Evolutionary conservation across 495 filamentous ascomycete species (phyloP).

Genomic region (Daldinia grandis): DNA sequence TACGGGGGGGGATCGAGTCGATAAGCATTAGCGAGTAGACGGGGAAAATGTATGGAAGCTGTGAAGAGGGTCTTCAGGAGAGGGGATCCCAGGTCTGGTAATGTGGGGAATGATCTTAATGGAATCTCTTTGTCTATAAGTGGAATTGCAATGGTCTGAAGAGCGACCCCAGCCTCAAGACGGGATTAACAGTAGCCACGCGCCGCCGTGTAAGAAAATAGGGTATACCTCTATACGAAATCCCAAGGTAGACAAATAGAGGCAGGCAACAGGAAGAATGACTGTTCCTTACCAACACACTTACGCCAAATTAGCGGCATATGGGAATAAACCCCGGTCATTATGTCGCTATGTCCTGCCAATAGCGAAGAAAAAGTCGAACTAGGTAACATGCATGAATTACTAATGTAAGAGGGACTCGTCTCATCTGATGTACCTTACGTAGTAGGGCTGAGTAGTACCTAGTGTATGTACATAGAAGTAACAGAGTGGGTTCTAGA

Average conservation of each 20-base stretch:
- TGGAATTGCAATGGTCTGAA: conserved; percentile 15
- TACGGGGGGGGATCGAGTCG: not conserved
- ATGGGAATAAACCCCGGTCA: not conserved
- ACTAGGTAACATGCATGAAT: not conserved
- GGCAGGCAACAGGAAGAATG: conserved; percentile 12
- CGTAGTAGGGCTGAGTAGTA: not conserved
- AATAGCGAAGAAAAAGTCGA: not conserved
- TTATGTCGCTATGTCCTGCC: not conserved
- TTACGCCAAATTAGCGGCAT: not conserved
- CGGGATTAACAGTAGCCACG: not conserved
- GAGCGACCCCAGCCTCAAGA: not conserved
- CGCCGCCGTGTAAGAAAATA: conserved; percentile 6
- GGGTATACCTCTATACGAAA: not conserved
- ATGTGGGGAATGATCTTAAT: conserved; percentile 36
- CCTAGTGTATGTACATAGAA: too few species aligned
- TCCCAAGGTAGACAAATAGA: not conserved
- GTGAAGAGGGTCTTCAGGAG: conserved; percentile 8
- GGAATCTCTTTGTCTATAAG: conserved; percentile 11
- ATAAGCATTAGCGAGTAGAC: conserved; percentile 4
- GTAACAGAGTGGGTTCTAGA: not conserved
- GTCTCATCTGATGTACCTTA: not conserved
- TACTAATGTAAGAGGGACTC: conserved; percentile 1
- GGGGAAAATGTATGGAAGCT: conserved; percentile 4
- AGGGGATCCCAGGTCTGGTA: conserved; percentile 15
- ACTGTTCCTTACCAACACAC: not conserved